Conservation (phyloP, 148 eudicot genomes). For the Fagopyrum tataricum region DNA sequence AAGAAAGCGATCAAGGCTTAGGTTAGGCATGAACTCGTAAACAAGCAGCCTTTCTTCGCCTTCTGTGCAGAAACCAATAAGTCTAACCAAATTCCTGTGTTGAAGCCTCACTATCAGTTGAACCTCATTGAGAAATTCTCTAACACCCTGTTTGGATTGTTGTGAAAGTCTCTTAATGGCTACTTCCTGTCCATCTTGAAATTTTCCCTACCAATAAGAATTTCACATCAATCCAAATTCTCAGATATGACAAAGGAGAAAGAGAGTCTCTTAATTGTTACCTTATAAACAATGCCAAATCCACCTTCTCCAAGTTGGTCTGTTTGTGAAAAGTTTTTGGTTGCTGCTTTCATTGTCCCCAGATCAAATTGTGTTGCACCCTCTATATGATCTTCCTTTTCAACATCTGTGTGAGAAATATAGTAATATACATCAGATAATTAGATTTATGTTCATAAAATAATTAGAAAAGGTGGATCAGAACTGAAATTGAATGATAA, state of each 20-base stretch:
- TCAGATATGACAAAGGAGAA: too few relatives aligned
- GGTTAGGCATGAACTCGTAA: conserved; percentile 48
- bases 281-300: conserved; percentile 44
- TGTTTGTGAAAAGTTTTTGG: conserved; percentile 21
- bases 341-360: conserved; percentile 18
- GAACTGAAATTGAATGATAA: background rate
- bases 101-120: conserved; percentile 40
- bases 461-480: background rate
- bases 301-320: conserved; percentile 40
- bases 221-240: background rate
- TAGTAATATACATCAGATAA: too few relatives aligned
- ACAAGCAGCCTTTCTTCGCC: conserved; percentile 38
- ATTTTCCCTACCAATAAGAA: conserved; percentile 18
- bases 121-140: conserved; percentile 51
- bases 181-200: conserved; percentile 28
- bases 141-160: conserved; percentile 42
- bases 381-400: background rate
- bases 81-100: conserved; percentile 48
- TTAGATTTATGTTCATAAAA: background rate
- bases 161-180: conserved; percentile 48
- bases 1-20: conserved; percentile 35
- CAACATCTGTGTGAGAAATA: background rate
- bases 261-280: too few relatives aligned
- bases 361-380: too few relatives aligned
- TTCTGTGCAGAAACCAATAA: conserved; percentile 45